phyloP scores from a whole-genome alignment of 805 yeast genomes.

The Myxozyma monticola region DNA sequence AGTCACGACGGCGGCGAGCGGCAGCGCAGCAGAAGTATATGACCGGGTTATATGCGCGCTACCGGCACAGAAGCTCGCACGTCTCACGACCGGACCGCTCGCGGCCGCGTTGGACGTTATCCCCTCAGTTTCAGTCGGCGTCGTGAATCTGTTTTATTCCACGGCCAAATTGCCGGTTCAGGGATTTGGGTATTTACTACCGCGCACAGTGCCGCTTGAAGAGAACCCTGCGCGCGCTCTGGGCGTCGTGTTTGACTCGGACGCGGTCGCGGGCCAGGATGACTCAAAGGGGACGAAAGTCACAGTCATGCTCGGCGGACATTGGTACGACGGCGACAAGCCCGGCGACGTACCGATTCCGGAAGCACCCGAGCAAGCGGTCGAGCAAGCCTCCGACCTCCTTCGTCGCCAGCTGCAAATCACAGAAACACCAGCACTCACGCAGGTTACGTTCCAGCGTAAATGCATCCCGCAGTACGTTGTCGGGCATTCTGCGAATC shows the following conservation, averaged over 20 bases:
- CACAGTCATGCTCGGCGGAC: slow-evolving; percentile 92
- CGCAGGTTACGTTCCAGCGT: slow-evolving; percentile 47
- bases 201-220: slow-evolving; percentile 47
- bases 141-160: slow-evolving; percentile 69
- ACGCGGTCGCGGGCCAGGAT: slow-evolving; percentile 39
- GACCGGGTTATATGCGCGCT: slow-evolving; percentile 38
- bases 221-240: slow-evolving; percentile 58
- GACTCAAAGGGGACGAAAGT: slow-evolving; percentile 57
- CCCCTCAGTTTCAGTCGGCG: slow-evolving; percentile 58
- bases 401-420: slow-evolving; percentile 45
- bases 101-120: slow-evolving; percentile 38
- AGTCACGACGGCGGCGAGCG: slow-evolving; percentile 10
- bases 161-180: slow-evolving; percentile 43
- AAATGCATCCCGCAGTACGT: slow-evolving; percentile 75
- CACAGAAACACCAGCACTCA: slow-evolving; percentile 34
- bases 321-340: slow-evolving; percentile 45
- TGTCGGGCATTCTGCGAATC: slow-evolving; percentile 27
- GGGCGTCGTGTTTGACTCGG: slow-evolving; percentile 91
- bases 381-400: slow-evolving; percentile 41
- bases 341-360: slow-evolving; percentile 30
- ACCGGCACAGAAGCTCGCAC: slow-evolving; percentile 21
- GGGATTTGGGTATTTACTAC: slow-evolving; percentile 91
- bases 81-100: neutral
- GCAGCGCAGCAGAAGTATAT: slow-evolving; percentile 6
- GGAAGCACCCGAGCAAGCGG: slow-evolving; percentile 34